phyloP scores from a whole-genome alignment of 2,329 filamentous ascomycete genomes.

The Epichloe sp. region DNA sequence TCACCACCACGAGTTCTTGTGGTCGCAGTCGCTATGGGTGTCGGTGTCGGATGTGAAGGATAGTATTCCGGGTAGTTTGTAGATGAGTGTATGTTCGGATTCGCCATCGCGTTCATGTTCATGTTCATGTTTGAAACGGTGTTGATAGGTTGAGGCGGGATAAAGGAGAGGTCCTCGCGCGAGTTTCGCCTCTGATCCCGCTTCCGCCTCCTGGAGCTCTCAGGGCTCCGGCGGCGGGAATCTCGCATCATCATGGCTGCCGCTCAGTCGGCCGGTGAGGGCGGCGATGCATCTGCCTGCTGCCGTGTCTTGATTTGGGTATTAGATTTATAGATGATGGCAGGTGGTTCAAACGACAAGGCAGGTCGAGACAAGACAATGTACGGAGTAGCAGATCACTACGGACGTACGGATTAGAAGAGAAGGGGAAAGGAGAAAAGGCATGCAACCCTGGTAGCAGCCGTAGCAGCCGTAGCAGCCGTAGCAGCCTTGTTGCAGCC shows the following conservation, averaged over 20 bases:
- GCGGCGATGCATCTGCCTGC: conserved; percentile 5
- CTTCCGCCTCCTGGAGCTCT: conserved; percentile 38
- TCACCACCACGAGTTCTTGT: conserved; percentile 1
- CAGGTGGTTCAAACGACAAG: not conserved
- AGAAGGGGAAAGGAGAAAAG: not conserved
- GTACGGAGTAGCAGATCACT: not conserved
- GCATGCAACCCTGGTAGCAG: not conserved
- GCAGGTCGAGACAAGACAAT: not conserved
- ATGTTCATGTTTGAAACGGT: conserved; percentile 7
- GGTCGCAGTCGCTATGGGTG: conserved; percentile 5
- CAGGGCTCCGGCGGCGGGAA: conserved; percentile 42
- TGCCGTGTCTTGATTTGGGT: conserved; percentile 1
- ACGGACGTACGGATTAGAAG: not conserved
- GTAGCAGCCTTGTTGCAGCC: not conserved
- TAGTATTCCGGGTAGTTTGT: conserved; percentile 1
- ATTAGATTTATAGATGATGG: not conserved
- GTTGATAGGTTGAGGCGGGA: conserved; percentile 10
- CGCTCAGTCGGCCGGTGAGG: conserved; percentile 11
- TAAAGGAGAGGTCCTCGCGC: conserved; percentile 15
- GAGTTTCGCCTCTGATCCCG: conserved; percentile 19
- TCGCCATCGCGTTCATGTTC: not conserved
- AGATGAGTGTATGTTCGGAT: conserved; percentile 2
- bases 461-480: not conserved
- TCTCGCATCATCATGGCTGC: conserved; percentile 42
- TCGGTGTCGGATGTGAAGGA: conserved; percentile 5